Evolutionary conservation across 768 basidiomycete species (phyloP).

Genomic region (Rhizopogon rudus): DNA sequence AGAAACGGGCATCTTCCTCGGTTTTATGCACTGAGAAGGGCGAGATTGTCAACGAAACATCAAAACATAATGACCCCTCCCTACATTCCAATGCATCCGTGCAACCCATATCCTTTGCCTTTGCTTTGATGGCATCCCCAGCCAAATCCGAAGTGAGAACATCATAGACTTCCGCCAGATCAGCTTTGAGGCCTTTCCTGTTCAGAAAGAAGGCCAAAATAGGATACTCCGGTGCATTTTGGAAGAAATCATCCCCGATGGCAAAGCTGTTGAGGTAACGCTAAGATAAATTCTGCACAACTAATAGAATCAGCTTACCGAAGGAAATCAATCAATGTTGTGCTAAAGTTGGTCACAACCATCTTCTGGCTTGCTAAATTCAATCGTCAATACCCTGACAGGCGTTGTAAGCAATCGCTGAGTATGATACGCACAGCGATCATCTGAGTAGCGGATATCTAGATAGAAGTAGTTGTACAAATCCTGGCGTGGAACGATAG

Average conservation of each 20-base stretch:
- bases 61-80: background rate
- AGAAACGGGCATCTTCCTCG: background rate
- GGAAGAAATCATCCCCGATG: constrained; percentile 12
- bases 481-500: constrained; percentile 8
- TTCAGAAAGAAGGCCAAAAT: background rate
- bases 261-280: background rate
- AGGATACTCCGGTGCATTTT: background rate
- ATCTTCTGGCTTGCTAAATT: background rate
- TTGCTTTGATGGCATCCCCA: background rate
- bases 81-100: background rate
- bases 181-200: background rate
- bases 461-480: constrained; percentile 16
- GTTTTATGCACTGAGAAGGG: background rate
- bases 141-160: background rate
- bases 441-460: background rate
- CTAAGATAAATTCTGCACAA: background rate
- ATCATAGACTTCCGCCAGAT: background rate
- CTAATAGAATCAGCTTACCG: constrained; percentile 4
- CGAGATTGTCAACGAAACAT: background rate
- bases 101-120: constrained; percentile 2
- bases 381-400: background rate
- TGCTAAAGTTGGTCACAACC: constrained; percentile 12
- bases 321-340: constrained; percentile 11
- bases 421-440: background rate
- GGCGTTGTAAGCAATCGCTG: too few species aligned